Evolutionary conservation across 345 rosid genomes (phyloP).

Genomic region (Hevea brasiliensis): DNA sequence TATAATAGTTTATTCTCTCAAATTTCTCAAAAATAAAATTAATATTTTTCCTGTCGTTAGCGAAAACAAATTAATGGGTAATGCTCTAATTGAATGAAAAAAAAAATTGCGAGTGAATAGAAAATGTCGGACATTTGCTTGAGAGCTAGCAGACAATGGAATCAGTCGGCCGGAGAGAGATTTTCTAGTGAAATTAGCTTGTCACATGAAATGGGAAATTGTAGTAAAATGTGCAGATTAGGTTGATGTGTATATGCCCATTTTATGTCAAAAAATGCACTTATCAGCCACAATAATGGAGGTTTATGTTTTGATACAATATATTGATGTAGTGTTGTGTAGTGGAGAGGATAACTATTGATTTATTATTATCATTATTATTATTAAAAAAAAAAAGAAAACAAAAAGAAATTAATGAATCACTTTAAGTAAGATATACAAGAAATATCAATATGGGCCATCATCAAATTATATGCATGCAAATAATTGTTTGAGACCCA

Average conservation of each 20-base stretch:
- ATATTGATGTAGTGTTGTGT: not conserved
- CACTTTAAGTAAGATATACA: not conserved
- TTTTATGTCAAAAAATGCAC: slow-evolving; percentile 35
- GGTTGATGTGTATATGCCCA: slow-evolving; percentile 13
- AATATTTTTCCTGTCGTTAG: too few relatives aligned
- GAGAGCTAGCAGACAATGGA: not conserved
- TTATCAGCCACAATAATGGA: slow-evolving; percentile 8
- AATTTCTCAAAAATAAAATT: too few relatives aligned
- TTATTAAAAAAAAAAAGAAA: not conserved
- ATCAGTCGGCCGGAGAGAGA: not conserved
- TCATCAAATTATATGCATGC: not conserved
- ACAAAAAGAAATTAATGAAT: too few relatives aligned
- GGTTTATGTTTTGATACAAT: slow-evolving; percentile 15
- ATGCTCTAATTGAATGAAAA: not conserved
- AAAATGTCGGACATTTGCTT: not conserved
- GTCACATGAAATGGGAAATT: not conserved
- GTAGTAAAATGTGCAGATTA: not conserved
- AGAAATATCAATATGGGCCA: slow-evolving; percentile 17
- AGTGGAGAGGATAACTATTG: slow-evolving; percentile 4
- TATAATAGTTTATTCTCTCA: too few relatives aligned
- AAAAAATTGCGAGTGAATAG: not conserved
- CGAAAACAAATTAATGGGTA: too few relatives aligned
- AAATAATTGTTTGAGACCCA: slow-evolving; percentile 4
- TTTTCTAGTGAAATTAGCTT: not conserved
- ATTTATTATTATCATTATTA: not conserved